phyloP scores from a whole-genome alignment of 345 rosid genomes.

The Salix dunnii region DNA sequence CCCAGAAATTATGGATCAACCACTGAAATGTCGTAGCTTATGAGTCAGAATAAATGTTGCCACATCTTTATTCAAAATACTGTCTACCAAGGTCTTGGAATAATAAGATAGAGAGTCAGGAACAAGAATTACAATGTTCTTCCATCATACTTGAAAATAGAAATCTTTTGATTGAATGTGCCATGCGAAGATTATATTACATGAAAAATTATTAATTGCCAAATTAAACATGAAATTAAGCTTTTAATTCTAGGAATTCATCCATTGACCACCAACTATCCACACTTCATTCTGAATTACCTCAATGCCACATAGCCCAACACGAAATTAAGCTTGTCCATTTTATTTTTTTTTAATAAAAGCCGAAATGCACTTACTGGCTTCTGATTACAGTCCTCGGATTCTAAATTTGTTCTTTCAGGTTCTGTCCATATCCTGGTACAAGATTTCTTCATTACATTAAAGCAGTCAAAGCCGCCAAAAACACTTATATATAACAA shows the following conservation, averaged over 20 bases:
- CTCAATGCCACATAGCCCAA: neutral
- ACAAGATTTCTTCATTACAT: constrained; percentile 7
- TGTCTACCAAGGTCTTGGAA: neutral
- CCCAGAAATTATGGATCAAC: neutral
- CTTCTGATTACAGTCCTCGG: constrained; percentile 27
- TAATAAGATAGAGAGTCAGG: neutral
- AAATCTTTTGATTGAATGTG: neutral
- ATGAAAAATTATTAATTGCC: neutral
- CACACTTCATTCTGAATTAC: neutral
- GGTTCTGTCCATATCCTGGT: constrained; percentile 46
- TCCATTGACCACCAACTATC: neutral
- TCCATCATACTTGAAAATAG: neutral
- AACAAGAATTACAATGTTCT: neutral
- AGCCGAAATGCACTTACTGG: constrained; percentile 33
- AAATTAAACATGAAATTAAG: neutral
- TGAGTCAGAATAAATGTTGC: neutral
- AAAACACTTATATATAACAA: neutral
- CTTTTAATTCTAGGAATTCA: neutral
- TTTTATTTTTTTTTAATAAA: neutral
- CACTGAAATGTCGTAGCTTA: neutral
- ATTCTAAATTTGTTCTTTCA: constrained; percentile 16
- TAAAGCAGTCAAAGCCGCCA: neutral
- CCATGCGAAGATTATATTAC: neutral
- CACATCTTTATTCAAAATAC: neutral
- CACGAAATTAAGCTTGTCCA: neutral